Percentiles rank a stretch among this genome's conserved stretches.
phyloP scores from a whole-genome alignment of 371 early-diverging fungal species.

The Synchytrium microbalum region DNA sequence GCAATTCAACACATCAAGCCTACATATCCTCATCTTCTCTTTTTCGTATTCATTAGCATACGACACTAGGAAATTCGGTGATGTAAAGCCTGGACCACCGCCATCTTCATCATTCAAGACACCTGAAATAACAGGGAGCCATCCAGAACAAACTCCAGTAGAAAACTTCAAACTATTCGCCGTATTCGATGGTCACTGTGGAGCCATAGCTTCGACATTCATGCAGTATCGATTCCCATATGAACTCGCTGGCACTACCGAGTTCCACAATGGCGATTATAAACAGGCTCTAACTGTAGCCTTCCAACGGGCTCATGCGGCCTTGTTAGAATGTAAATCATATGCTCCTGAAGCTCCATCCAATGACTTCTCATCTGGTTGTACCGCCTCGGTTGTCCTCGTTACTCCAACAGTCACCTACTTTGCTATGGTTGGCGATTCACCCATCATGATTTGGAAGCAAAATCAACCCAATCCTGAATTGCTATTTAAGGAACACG shows the following conservation, averaged over 20 bases:
- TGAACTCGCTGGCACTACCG: conserved; percentile 8
- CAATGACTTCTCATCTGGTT: conserved; percentile 16
- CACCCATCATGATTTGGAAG: conserved; percentile 15
- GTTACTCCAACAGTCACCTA: conserved; percentile 7
- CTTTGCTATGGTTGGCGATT: conserved; percentile 12
- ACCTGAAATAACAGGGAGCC: too few relatives aligned
- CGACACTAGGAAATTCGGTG: conserved; percentile 9
- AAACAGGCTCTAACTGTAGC: conserved; percentile 14
- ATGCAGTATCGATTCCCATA: conserved; percentile 16
- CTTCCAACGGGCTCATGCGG: conserved; percentile 9
- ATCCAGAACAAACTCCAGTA: conserved; percentile 8
- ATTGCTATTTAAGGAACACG: conserved; percentile 17
- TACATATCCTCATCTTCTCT: too few relatives aligned
- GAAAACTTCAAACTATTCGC: conserved; percentile 13
- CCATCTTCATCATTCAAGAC: conserved; percentile 3
- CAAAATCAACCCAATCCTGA: conserved; percentile 14
- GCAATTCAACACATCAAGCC: too few relatives aligned
- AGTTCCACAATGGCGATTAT: conserved; percentile 14
- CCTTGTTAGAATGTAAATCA: conserved; percentile 5
- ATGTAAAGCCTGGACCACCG: conserved; percentile 6
- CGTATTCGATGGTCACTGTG: conserved; percentile 21
- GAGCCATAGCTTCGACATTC: conserved; percentile 13
- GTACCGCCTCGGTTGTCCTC: conserved; percentile 16
- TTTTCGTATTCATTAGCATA: background rate
- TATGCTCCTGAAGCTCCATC: conserved; percentile 14